Conservation (phyloP, 495 filamentous ascomycete species). For the Extremus antarcticus region DNA sequence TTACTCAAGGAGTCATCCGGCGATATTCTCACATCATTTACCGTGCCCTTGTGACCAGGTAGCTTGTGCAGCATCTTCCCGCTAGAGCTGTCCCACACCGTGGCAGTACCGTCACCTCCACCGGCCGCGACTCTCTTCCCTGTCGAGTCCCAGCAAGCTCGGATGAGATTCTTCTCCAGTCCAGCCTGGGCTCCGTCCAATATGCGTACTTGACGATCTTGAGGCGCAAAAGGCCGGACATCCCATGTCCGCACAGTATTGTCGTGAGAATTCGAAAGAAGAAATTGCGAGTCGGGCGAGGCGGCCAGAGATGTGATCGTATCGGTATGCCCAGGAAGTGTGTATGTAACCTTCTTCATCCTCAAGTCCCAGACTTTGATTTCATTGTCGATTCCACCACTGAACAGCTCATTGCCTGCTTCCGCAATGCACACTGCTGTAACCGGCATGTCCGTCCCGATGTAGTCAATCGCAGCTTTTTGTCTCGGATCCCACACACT, state of each 20-base stretch:
- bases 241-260: slow-evolving; percentile 93
- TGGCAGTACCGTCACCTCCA: slow-evolving; percentile 78
- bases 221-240: slow-evolving; percentile 84
- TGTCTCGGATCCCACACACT: slow-evolving; percentile 93
- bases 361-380: slow-evolving; percentile 96
- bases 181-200: slow-evolving; percentile 83
- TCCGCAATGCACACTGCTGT: slow-evolving; percentile 84
- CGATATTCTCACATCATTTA: slow-evolving; percentile 88
- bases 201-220: slow-evolving; percentile 68
- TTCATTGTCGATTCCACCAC: slow-evolving; percentile 90
- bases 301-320: slow-evolving; percentile 82
- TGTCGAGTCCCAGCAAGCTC: slow-evolving; percentile 80
- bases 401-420: slow-evolving; percentile 91
- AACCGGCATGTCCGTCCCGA: slow-evolving; percentile 86
- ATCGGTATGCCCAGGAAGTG: slow-evolving; percentile 81
- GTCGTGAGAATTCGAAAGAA: slow-evolving; percentile 89
- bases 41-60: slow-evolving; percentile 88
- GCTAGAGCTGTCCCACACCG: slow-evolving; percentile 75
- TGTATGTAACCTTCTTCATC: slow-evolving; percentile 77
- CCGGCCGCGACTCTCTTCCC: slow-evolving; percentile 82
- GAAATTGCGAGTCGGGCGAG: slow-evolving; percentile 81
- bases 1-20: slow-evolving; percentile 83
- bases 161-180: slow-evolving; percentile 82
- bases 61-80: slow-evolving; percentile 89
- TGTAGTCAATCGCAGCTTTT: slow-evolving; percentile 76